These are phyloP conservation scores for Pseudocercospora pini-densiflorae DNA, from an alignment of 2,329 filamentous ascomycete species.

Conservation along the genomic window DNA sequence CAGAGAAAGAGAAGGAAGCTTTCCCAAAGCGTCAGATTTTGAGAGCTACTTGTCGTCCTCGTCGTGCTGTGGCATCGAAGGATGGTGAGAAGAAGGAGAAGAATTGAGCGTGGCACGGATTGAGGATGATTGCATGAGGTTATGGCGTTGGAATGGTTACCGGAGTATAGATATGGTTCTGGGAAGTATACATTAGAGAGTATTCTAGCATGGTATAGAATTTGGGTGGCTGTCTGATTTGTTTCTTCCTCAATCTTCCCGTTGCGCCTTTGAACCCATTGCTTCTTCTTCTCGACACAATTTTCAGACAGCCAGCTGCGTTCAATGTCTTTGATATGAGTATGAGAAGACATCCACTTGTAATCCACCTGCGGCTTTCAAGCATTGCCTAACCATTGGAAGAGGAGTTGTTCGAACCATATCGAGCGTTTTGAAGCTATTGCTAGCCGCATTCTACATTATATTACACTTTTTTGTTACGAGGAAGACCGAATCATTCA, in stretches of 20 bases:
- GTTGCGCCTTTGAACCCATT: background rate
- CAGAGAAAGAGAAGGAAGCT: constrained; percentile 11
- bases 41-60: constrained; percentile 3
- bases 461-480: background rate
- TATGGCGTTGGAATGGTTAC: background rate
- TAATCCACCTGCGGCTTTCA: background rate
- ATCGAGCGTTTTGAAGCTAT: background rate
- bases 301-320: background rate
- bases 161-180: background rate
- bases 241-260: background rate
- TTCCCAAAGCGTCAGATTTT: constrained; percentile 8
- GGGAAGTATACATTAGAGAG: background rate
- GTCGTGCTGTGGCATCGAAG: background rate
- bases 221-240: constrained; percentile 8
- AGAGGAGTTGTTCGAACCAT: background rate
- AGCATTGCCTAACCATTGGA: background rate
- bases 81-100: constrained; percentile 13
- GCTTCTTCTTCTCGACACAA: background rate
- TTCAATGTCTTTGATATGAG: background rate
- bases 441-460: background rate
- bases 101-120: background rate
- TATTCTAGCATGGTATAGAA: constrained; percentile 2
- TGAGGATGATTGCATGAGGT: background rate
- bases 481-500: background rate
- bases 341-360: background rate